A percentile compares a stretch with the other conserved stretches of the same genome.
phyloP scores from a whole-genome alignment of 352 stramenopile species.

The Phytophthora litchii region DNA sequence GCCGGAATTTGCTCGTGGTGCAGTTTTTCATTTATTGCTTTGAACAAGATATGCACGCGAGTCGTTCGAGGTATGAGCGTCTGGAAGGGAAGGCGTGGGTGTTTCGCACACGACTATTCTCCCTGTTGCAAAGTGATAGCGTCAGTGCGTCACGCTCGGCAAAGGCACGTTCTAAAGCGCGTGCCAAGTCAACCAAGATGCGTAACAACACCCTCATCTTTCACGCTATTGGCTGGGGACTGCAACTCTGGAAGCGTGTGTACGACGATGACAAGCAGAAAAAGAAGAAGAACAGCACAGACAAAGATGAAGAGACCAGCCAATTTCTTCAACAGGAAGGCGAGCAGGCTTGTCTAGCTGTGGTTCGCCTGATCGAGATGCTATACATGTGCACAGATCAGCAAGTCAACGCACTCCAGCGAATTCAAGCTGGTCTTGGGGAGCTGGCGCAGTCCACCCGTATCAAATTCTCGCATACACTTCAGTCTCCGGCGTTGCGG shows the following conservation, averaged over 20 bases:
- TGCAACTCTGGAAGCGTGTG: slow-evolving; percentile 73
- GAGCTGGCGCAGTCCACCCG: slow-evolving; percentile 60
- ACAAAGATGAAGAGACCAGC: neutral
- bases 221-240: slow-evolving; percentile 50
- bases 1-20: slow-evolving; percentile 71
- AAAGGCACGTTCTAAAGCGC: slow-evolving; percentile 42
- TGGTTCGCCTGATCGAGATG: slow-evolving; percentile 81
- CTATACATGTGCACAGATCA: slow-evolving; percentile 78
- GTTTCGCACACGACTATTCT: slow-evolving; percentile 62
- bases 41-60: slow-evolving; percentile 66
- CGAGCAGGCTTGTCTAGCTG: slow-evolving; percentile 65
- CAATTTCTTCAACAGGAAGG: slow-evolving; percentile 55
- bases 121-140: slow-evolving; percentile 56
- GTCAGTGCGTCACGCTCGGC: slow-evolving; percentile 22
- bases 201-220: slow-evolving; percentile 76
- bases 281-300: slow-evolving; percentile 28
- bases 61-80: slow-evolving; percentile 53
- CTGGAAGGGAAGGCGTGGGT: slow-evolving; percentile 61
- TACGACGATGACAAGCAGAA: slow-evolving; percentile 52
- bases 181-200: slow-evolving; percentile 50
- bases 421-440: slow-evolving; percentile 61
- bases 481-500: slow-evolving; percentile 70
- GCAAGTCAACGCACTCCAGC: slow-evolving; percentile 73
- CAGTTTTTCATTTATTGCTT: slow-evolving; percentile 88
- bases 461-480: slow-evolving; percentile 60